Percentiles rank a stretch among this genome's conserved stretches.
phyloP scores from a whole-genome alignment of 1,139 yeast genomes.

The Nakaseomyces delphensis region DNA sequence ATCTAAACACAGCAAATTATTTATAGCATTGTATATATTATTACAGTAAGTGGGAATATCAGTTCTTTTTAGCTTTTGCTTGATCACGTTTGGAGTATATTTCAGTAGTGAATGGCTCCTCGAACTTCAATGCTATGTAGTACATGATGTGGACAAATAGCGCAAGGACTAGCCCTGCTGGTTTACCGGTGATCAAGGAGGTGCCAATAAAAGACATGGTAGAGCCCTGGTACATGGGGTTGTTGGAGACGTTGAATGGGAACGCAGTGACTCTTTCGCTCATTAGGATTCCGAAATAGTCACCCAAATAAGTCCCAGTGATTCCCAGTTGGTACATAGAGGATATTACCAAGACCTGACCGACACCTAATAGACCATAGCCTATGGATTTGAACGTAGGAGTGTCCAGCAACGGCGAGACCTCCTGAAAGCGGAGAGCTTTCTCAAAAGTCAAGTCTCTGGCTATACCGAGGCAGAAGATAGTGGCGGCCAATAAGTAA shows the following conservation, averaged over 20 bases:
- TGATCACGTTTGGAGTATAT: conserved; percentile 62
- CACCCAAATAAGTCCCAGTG: conserved; percentile 94
- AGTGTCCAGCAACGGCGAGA: conserved; percentile 37
- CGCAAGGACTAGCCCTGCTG: conserved; percentile 73
- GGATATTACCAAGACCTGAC: conserved; percentile 68
- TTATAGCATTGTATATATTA: too few relatives aligned
- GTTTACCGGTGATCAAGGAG: conserved; percentile 80
- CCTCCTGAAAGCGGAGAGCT: conserved; percentile 54
- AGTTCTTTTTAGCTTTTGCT: conserved; percentile 8
- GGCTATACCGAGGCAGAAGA: conserved; percentile 72
- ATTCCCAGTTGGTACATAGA: conserved; percentile 95
- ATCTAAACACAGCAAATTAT: too few relatives aligned
- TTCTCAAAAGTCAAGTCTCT: conserved; percentile 70
- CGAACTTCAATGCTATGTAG: conserved; percentile 71
- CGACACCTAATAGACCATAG: conserved; percentile 45
- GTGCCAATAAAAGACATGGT: conserved; percentile 84
- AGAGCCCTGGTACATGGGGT: conserved; percentile 96
- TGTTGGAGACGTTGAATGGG: conserved; percentile 83
- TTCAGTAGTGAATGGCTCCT: conserved; percentile 91
- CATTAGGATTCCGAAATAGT: conserved; percentile 94
- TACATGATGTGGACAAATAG: conserved; percentile 74
- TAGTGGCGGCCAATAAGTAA: conserved; percentile 69
- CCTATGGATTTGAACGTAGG: conserved; percentile 39
- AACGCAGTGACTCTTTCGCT: conserved; percentile 82
- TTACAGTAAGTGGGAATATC: too few relatives aligned